Percentiles rank a stretch among this genome's conserved stretches.
Conservation (phyloP, 2,329 filamentous ascomycete genomes). For the Alternaria sp. region DNA sequence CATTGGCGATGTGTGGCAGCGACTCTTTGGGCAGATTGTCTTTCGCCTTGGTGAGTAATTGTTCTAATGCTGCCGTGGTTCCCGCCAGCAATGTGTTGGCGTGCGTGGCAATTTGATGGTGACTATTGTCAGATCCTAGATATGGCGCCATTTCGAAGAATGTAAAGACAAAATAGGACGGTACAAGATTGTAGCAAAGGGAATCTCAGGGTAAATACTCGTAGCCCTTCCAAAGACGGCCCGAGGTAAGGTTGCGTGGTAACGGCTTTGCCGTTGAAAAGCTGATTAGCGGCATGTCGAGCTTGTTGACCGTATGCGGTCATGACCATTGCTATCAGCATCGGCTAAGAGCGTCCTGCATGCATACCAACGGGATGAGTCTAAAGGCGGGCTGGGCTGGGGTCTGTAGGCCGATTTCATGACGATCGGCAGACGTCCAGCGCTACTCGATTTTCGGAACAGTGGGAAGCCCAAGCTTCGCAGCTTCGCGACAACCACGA, state of each 20-base stretch:
- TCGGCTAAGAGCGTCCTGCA: conserved; percentile 20
- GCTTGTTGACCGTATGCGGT: conserved; percentile 5
- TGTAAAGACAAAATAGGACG: neutral
- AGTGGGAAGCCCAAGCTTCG: conserved; percentile 2
- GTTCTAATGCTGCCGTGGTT: conserved; percentile 40
- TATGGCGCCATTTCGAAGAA: conserved; percentile 34
- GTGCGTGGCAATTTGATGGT: conserved; percentile 16
- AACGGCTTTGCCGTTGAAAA: conserved; percentile 17
- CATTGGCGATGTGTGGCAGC: conserved; percentile 34
- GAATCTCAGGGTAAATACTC: conserved; percentile 1
- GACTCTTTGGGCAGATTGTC: conserved; percentile 45
- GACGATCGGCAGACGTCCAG: conserved; percentile 12
- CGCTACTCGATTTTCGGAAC: conserved; percentile 10
- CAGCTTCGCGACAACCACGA: neutral
- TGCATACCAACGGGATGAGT: conserved; percentile 16
- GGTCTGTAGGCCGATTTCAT: conserved; percentile 2
- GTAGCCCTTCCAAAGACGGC: conserved; percentile 5
- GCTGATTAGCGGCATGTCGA: conserved; percentile 27
- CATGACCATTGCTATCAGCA: conserved; percentile 21
- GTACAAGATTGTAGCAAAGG: conserved; percentile 3
- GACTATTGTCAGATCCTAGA: conserved; percentile 24
- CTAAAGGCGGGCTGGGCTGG: conserved; percentile 4
- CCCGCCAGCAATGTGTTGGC: conserved; percentile 42
- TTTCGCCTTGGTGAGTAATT: conserved; percentile 40
- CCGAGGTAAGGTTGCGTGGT: conserved; percentile 4